phyloP scores from a whole-genome alignment of 345 rosid genomes.

The Salix exigua region DNA sequence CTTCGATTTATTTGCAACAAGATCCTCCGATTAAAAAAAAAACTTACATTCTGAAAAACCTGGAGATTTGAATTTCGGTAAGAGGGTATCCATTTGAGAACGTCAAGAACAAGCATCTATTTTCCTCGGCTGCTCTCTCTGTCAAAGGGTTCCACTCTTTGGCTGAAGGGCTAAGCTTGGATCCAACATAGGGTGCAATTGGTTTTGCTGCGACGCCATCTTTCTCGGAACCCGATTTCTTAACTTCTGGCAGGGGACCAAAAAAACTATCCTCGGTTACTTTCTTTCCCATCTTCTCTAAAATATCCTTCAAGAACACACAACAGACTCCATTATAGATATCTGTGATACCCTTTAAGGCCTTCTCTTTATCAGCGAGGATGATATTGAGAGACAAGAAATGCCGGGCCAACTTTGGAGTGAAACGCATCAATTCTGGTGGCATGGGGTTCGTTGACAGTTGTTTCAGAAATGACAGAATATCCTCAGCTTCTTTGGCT shows the following conservation, averaged over 20 bases:
- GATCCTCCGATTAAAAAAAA: too few species aligned
- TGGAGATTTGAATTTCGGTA: slow-evolving; percentile 17
- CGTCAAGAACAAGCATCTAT: slow-evolving; percentile 32
- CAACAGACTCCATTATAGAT: neutral
- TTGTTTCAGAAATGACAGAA: neutral
- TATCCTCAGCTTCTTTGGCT: slow-evolving; percentile 1
- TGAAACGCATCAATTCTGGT: neutral
- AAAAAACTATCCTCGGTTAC: neutral
- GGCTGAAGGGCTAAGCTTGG: slow-evolving; percentile 26
- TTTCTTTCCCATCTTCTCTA: neutral
- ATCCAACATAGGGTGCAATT: neutral
- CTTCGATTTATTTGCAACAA: too few species aligned
- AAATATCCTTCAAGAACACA: neutral
- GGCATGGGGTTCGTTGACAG: neutral
- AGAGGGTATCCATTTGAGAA: slow-evolving; percentile 40
- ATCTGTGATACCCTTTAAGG: neutral
- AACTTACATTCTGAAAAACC: slow-evolving; percentile 25
- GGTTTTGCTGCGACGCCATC: neutral
- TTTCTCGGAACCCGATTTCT: too few species aligned
- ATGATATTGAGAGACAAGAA: neutral
- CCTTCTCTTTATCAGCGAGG: slow-evolving; percentile 6
- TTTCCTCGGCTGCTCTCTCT: slow-evolving; percentile 19
- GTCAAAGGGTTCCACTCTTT: slow-evolving; percentile 21
- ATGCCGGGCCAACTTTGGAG: neutral
- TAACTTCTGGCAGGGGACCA: too few species aligned